Conservation (phyloP, 305 asterid genomes). For the Salvia sclarea region DNA sequence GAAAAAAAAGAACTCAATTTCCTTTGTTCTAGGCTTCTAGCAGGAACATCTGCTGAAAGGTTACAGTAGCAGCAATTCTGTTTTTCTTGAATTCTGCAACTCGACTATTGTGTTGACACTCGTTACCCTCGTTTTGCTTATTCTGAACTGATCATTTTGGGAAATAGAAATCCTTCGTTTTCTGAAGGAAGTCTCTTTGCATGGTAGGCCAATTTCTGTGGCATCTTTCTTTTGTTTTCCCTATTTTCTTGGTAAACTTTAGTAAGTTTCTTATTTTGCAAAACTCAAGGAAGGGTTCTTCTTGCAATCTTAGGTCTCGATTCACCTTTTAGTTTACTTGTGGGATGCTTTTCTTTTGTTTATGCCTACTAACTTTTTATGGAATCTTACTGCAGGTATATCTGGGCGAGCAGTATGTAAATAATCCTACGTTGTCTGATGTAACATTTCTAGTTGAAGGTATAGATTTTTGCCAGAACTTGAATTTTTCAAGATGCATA, state of each 20-base stretch:
- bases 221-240: background rate
- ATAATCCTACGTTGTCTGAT: conserved; percentile 85
- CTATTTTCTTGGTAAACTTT: background rate
- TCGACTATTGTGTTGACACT: conserved; percentile 6
- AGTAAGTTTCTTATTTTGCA: background rate
- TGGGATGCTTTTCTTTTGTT: background rate
- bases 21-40: background rate
- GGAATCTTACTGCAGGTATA: conserved; percentile 66
- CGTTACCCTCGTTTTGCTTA: background rate
- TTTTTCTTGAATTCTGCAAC: background rate
- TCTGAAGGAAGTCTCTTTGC: background rate
- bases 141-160: background rate
- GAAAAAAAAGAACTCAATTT: background rate
- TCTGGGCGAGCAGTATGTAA: conserved; percentile 93
- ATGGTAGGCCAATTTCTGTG: background rate
- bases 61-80: background rate
- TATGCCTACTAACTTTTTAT: conserved; percentile 12
- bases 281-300: background rate
- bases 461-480: conserved; percentile 34
- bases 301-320: background rate
- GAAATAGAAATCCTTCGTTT: conserved; percentile 1
- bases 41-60: background rate
- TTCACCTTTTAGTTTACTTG: conserved; percentile 15
- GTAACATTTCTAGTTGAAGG: conserved; percentile 99
- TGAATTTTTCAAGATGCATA: conserved; percentile 8